Evolutionary conservation across 2,329 filamentous ascomycete species (phyloP), one percentile per base, ranked within the genome.

Genomic region (Thielaviopsis populi): DNA sequence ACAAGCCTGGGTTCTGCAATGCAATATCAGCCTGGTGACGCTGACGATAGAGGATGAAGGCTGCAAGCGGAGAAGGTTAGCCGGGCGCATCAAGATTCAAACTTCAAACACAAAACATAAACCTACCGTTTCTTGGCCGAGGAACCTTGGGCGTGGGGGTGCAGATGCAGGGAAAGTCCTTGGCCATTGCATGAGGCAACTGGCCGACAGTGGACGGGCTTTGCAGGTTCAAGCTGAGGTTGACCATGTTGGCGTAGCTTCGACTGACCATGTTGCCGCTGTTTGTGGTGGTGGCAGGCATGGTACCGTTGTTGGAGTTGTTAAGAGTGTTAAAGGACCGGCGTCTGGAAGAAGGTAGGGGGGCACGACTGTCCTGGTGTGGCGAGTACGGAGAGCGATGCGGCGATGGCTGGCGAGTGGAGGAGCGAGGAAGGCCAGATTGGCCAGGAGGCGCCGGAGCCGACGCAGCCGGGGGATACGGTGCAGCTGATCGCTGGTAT

Each of bases 31-130:
- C 84, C 74, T 97, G 92, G 70, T 94, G 87, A 73, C 95, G 88
- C 73, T 97, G 91, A 46, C 94, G 90, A 77, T 96, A 99, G 69
- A 99, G 80, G 69, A 99, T 99, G 77, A 99, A 99, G 61, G 92
- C 94, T 99, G n/a, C 19, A 15, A 37, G 48, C 17, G 11, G 19
- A 17, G 15, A 33, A 48, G 59, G 54, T 19, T 62, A 19, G 30
- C 62, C 41, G 50, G 43, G 22, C 41, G 24, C 42, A 27, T 15
- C 62, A 42, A 61, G 22, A 33, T 24, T 65, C 67, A 63, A 69
- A 53, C 37, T 24, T 65, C 67, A 63, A 69, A 53, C 37, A 65
- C 19, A 19, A 24, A 13, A 48, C 7, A 24, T 50, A 17, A 6
- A 75, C 80, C 74, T 74, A 84, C 81, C 80, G 70, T 84, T 84